These are phyloP conservation scores for Globisporangium yorkense DNA, from an alignment of 352 stramenopile species.

Conservation along the genomic window DNA sequence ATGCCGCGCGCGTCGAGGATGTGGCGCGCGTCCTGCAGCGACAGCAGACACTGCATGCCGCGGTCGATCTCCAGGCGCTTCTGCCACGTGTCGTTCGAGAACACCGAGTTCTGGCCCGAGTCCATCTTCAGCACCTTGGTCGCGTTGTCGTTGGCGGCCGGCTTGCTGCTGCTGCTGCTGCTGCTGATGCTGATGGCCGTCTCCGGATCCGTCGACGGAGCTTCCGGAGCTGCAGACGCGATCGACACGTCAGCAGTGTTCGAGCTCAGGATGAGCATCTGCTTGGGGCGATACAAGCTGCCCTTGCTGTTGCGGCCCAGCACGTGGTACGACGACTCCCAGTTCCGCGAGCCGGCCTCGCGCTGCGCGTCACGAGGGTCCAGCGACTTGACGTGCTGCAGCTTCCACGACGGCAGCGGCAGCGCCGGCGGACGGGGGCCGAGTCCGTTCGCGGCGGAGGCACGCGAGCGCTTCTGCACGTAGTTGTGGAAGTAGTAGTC, in stretches of 20 bases:
- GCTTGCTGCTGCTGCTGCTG: no score
- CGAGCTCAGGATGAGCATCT: slow-evolving; percentile 44
- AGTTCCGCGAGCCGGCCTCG: slow-evolving; percentile 62
- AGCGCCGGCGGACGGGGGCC: slow-evolving; percentile 24
- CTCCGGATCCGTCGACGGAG: slow-evolving; percentile 1
- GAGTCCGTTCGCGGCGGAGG: slow-evolving; percentile 8
- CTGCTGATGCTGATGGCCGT: no score
- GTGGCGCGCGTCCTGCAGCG: slow-evolving; percentile 76
- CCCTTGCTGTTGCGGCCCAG: slow-evolving; percentile 74
- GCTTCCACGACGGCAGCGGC: slow-evolving; percentile 75
- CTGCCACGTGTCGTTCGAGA: slow-evolving; percentile 65
- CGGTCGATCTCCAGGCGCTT: slow-evolving; percentile 69
- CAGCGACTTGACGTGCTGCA: slow-evolving; percentile 79
- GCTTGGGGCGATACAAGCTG: slow-evolving; percentile 73
- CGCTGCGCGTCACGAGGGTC: slow-evolving; percentile 53
- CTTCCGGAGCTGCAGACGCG: slow-evolving; percentile 6
- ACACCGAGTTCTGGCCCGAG: slow-evolving; percentile 50
- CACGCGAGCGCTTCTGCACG: slow-evolving; percentile 65
- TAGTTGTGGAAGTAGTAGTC: slow-evolving; percentile 89
- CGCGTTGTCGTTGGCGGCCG: slow-evolving; percentile 2
- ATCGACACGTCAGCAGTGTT: slow-evolving; percentile 10
- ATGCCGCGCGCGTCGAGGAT: slow-evolving; percentile 76
- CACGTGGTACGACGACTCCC: slow-evolving; percentile 68
- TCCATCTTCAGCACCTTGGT: slow-evolving; percentile 58
- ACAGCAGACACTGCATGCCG: slow-evolving; percentile 69